Conservation (phyloP, 176 grass and related monocot species). For the maize (Zea mays) region Zm-B73-REFERENCE-NAM-5.0 NC_050096.1:61830001-61830500, state of each 20-base stretch:
- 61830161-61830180: conserved; percentile 86
- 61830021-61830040: conserved; percentile 97
- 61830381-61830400: conserved; percentile 57
- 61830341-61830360: conserved; percentile 33
- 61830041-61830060: conserved; percentile 88
- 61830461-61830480: background rate
- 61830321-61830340: conserved; percentile 32
- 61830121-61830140: conserved; percentile 11
- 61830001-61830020: conserved; percentile 92
- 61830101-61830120: conserved; percentile 16
- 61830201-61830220: conserved; percentile 99
- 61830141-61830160: conserved; percentile 24
- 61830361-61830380: conserved; percentile 55
- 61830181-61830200: conserved; percentile 96
- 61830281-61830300: conserved; percentile 26
- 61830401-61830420: conserved; percentile 62
- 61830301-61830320: background rate
- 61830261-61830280: conserved; percentile 65
- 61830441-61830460: conserved; percentile 58
- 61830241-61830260: conserved; percentile 62
- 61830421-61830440: conserved; percentile 70
- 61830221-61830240: conserved; percentile 93
- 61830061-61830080: conserved; percentile 82
- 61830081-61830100: conserved; percentile 52
- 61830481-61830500: conserved; percentile 24